phyloP scores from a whole-genome alignment of 2,329 filamentous ascomycete species.

The Venturia aucupariae region DNA sequence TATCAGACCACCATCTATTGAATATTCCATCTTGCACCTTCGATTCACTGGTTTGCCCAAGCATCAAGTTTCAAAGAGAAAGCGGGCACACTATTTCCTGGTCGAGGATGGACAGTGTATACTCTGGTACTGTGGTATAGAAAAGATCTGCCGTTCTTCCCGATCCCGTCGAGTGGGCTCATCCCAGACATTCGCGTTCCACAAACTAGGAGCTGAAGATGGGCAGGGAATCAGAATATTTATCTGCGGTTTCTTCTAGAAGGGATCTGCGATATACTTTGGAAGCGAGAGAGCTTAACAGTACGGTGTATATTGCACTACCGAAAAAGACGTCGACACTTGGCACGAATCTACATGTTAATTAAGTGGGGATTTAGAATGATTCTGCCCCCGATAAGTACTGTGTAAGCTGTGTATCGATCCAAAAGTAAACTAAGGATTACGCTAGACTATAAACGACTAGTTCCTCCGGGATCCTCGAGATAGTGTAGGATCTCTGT shows the following conservation, averaged over 20 bases:
- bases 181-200: background rate
- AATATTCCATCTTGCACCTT: background rate
- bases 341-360: too few species aligned
- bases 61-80: background rate
- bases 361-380: too few species aligned
- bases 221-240: background rate
- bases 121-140: too few species aligned
- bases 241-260: background rate
- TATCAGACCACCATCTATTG: background rate
- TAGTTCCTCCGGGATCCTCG: too few species aligned
- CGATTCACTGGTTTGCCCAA: background rate
- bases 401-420: too few species aligned
- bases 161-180: background rate
- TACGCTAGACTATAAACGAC: too few species aligned
- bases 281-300: background rate
- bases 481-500: too few species aligned
- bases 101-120: too few species aligned
- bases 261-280: background rate
- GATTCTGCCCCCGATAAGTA: too few species aligned
- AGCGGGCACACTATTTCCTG: background rate
- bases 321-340: too few species aligned
- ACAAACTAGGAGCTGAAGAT: background rate
- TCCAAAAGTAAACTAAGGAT: too few species aligned
- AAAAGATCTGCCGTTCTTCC: background rate
- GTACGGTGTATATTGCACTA: too few species aligned